Percentiles rank a stretch among this genome's conserved stretches.
These are phyloP conservation scores for Lumnitzera littorea DNA, from an alignment of 345 rosid genomes.

Conservation along the genomic window DNA sequence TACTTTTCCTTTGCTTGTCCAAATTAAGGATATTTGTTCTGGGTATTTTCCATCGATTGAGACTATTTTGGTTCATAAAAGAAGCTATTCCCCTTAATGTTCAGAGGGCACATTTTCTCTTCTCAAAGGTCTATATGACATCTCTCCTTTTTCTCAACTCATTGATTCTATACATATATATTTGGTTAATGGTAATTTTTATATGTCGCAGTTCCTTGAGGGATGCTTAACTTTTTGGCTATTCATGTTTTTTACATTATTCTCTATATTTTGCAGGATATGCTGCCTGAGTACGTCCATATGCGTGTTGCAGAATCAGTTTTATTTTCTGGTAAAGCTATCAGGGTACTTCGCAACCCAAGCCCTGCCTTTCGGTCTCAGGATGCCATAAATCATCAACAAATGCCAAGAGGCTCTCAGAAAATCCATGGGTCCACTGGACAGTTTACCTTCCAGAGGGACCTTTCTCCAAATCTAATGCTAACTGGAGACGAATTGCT, in stretches of 20 bases:
- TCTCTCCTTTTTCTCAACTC: not conserved
- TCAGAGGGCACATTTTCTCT: not conserved
- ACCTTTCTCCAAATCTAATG: slow-evolving; percentile 37
- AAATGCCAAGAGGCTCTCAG: slow-evolving; percentile 37
- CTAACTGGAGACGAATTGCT: slow-evolving; percentile 66
- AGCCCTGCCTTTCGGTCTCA: slow-evolving; percentile 64
- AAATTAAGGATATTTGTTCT: too few relatives aligned
- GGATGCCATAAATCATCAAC: slow-evolving; percentile 44
- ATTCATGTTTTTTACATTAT: slow-evolving; percentile 9
- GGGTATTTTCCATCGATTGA: too few relatives aligned
- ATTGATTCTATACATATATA: not conserved
- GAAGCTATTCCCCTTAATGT: too few relatives aligned
- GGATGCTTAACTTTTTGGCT: not conserved
- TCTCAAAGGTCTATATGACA: not conserved
- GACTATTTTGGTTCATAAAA: too few relatives aligned
- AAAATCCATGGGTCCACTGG: slow-evolving; percentile 53
- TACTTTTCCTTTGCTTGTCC: too few relatives aligned
- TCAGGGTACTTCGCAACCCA: slow-evolving; percentile 90
- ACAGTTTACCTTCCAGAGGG: slow-evolving; percentile 43
- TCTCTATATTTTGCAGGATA: slow-evolving; percentile 51
- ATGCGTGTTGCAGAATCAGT: slow-evolving; percentile 91
- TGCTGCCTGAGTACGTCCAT: slow-evolving; percentile 84
- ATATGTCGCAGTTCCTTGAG: too few relatives aligned
- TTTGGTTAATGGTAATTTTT: not conserved
- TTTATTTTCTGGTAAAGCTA: slow-evolving; percentile 96